Base-by-base conservation (phyloP, 2,329 filamentous ascomycete species). In the Huntiella abstrusa region DNA sequence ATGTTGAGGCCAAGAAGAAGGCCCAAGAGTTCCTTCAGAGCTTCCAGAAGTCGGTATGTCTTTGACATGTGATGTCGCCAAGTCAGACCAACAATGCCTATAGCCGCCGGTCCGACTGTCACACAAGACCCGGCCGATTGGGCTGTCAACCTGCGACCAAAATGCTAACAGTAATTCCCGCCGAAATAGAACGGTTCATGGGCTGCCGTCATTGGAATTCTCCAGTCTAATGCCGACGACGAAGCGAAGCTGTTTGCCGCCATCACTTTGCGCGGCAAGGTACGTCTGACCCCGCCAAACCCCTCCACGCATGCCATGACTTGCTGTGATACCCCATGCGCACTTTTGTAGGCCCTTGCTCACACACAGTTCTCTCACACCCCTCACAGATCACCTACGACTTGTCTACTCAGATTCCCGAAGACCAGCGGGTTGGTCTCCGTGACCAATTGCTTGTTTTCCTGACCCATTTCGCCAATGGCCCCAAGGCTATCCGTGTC, bases 191-290 rank as follows among this genome's bases (percentile, higher is more conserved):
- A 83, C 58, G 83, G 85, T 60, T 91, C 91, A 54, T 98, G 91
- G 91, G 80, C 79, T 39, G 80, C 81, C 41, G 87, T 86, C 52
- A 80, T 95, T 60, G 75, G 78, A 45, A 83, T 98, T 52, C 68
- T 98, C 52, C 84, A 93, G 61, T 83, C 84, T 43, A 71, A 80
- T 52, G 75, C 81, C 47, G 80, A 87, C 52, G 71, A 81, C 43
- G 86, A 94, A 61, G 83, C 84, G 19, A 91, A 91, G 60, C 69
- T 98, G 51, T 98, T 98, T 62, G 91, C 91, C 41, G 91, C 91
- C 49, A 96, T 88, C 41, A 98, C 91, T 45, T 68, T 98, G 58
- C 94, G 93, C 67, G 91, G 91, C 70, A 98, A 98, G 80, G 91
- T 96, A 49, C 50, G 39, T 49, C 15, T 13, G 39, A 46, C 33